Percentiles rank a stretch among this genome's conserved stretches.
Evolutionary conservation across 2,329 filamentous ascomycete species (phyloP).

Genomic region (Fusarium sp.): DNA sequence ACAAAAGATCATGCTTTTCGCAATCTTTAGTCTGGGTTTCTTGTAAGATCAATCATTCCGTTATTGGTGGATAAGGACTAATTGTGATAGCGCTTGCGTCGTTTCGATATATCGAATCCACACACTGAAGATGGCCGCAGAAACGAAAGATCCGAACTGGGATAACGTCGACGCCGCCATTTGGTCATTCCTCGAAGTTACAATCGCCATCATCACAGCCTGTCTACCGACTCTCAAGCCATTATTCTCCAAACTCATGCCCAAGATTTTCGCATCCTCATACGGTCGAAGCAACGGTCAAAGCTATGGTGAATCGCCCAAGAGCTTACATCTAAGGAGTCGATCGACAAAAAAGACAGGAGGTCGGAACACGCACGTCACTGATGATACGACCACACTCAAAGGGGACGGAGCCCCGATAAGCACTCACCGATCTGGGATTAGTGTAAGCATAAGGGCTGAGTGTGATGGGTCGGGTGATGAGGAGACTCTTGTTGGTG

Average conservation of each 20-base stretch:
- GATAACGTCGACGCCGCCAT: conserved; percentile 24
- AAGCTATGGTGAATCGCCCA: neutral
- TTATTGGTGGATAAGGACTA: neutral
- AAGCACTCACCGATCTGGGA: neutral
- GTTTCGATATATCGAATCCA: conserved; percentile 25
- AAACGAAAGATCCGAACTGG: conserved; percentile 25
- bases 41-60: neutral
- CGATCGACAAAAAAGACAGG: neutral
- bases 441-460: neutral
- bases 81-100: conserved; percentile 3
- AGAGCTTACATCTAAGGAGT: neutral
- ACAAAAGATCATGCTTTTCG: conserved; percentile 22
- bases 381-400: neutral
- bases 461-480: neutral
- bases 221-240: conserved; percentile 24
- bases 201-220: conserved; percentile 11
- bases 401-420: neutral
- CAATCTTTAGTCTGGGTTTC: conserved; percentile 11
- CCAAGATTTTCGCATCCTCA: neutral
- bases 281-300: neutral
- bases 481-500: neutral
- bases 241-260: conserved; percentile 21
- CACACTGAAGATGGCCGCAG: conserved; percentile 14
- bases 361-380: neutral
- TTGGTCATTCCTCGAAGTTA: conserved; percentile 31